Base-by-base conservation (phyloP, 2,329 filamentous ascomycete genomes). In the Beauveria pseudobassiana region DNA sequence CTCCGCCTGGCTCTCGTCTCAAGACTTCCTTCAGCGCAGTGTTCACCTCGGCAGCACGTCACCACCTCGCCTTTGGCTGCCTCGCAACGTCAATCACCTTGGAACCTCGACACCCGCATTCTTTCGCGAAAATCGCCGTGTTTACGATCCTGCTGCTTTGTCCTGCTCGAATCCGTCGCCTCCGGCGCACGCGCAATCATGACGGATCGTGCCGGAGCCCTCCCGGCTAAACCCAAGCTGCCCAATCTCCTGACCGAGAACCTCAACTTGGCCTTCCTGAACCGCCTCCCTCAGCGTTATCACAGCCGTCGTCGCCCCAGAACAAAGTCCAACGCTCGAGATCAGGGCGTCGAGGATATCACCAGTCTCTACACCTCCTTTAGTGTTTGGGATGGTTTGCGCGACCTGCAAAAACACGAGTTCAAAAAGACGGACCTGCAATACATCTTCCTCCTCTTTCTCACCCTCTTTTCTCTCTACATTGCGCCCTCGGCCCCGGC, bases 341-440 rank as follows among this genome's bases (percentile, higher is more conserved):
- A 68, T 60, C 68, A 69, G 20, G 72, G 71, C 49, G 68, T 70
- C 50, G 74, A 90, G 56, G 88, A 88, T 65, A 85, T 97, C 70
- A 84, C 91, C 56, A 82, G 82, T 34, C 80, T 97, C 61, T 84
- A 96, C 74, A 92, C 87, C 18, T 96, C 92, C 1, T 90, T 92
- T 75, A 92, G 89, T 67, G 87, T 91, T 5, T 80, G 83, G 69
- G 88, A 96, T 70, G 92, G 91, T 14, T 75, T 97, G 64, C 84
- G 85, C 64, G 84, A 88, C 43, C 79, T 97, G 65, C 87, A 88
- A 68, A 83, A 83, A 63, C 91, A 95, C 72, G 85, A 85, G 65
- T 97, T 91, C 90, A 88, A 84, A 57, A 78, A 87, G 57, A 89
- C 92, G 72, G 93, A 98, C 74, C 82, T 89, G 46, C 93, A 97